Conservation (phyloP, 306 rosid genomes). For the Mimosa pudica region DNA sequence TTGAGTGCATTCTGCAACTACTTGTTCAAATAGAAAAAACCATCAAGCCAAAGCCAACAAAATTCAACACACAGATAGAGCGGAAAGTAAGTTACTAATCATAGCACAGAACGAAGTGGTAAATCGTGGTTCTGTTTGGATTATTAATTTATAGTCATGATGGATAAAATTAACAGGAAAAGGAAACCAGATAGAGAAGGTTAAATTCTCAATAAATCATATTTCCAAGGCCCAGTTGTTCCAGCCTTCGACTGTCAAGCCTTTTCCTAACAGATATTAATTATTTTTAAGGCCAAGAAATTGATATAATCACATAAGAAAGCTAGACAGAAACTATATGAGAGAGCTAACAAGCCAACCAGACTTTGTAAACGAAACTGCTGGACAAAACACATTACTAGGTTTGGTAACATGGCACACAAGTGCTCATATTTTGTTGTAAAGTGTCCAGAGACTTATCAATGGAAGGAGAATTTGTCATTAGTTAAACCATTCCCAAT, state of each 20-base stretch:
- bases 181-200: conserved; percentile 4
- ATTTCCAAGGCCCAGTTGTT: conserved; percentile 8
- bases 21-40: conserved; percentile 44
- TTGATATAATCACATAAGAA: background rate
- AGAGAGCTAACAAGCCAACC: background rate
- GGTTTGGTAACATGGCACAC: conserved; percentile 1
- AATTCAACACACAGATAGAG: conserved; percentile 24
- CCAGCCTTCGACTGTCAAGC: conserved; percentile 4
- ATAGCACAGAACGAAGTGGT: background rate
- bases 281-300: background rate
- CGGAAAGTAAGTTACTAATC: background rate
- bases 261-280: background rate
- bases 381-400: background rate
- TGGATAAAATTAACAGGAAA: conserved; percentile 11
- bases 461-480: background rate
- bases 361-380: background rate
- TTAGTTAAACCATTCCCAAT: background rate
- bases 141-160: background rate
- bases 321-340: background rate
- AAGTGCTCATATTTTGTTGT: conserved; percentile 2
- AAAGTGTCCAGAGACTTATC: background rate
- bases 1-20: conserved; percentile 49
- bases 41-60: conserved; percentile 29
- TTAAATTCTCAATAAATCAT: conserved; percentile 23
- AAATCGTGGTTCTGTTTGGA: background rate